These are phyloP conservation scores for Epichloe sibirici DNA, from an alignment of 2,329 filamentous ascomycete species.

Conservation along the genomic window DNA sequence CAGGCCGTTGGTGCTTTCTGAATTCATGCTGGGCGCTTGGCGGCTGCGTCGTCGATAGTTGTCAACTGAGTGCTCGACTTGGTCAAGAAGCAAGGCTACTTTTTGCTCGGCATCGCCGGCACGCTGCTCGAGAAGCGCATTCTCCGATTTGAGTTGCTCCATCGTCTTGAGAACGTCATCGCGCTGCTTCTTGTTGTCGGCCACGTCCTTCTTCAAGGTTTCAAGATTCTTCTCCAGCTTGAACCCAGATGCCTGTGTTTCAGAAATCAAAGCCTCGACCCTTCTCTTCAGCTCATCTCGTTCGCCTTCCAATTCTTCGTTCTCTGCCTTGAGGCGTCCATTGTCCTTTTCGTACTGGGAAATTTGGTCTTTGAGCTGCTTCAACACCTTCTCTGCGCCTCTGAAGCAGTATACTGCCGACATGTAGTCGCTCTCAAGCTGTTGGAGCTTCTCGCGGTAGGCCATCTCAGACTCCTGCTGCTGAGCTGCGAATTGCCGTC, in stretches of 20 bases:
- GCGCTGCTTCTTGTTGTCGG: slow-evolving; percentile 53
- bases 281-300: slow-evolving; percentile 53
- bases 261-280: slow-evolving; percentile 56
- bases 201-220: slow-evolving; percentile 57
- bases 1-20: slow-evolving; percentile 22
- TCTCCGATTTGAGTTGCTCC: slow-evolving; percentile 73
- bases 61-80: slow-evolving; percentile 87
- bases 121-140: slow-evolving; percentile 66
- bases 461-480: slow-evolving; percentile 77
- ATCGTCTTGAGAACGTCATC: slow-evolving; percentile 52
- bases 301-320: slow-evolving; percentile 67
- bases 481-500: slow-evolving; percentile 61
- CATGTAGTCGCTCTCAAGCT: slow-evolving; percentile 94
- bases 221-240: slow-evolving; percentile 62
- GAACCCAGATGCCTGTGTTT: slow-evolving; percentile 51
- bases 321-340: slow-evolving; percentile 64
- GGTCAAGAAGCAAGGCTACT: slow-evolving; percentile 83
- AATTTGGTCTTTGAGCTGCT: slow-evolving; percentile 97
- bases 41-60: slow-evolving; percentile 77
- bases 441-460: slow-evolving; percentile 85
- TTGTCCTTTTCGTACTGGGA: slow-evolving; percentile 84
- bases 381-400: slow-evolving; percentile 97
- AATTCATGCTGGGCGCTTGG: slow-evolving; percentile 35
- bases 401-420: slow-evolving; percentile 97
- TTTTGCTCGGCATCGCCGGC: slow-evolving; percentile 86